These are phyloP conservation scores for Colletotrichum abscissum DNA, from an alignment of 2,329 filamentous ascomycete species.

Conservation along the genomic window DNA sequence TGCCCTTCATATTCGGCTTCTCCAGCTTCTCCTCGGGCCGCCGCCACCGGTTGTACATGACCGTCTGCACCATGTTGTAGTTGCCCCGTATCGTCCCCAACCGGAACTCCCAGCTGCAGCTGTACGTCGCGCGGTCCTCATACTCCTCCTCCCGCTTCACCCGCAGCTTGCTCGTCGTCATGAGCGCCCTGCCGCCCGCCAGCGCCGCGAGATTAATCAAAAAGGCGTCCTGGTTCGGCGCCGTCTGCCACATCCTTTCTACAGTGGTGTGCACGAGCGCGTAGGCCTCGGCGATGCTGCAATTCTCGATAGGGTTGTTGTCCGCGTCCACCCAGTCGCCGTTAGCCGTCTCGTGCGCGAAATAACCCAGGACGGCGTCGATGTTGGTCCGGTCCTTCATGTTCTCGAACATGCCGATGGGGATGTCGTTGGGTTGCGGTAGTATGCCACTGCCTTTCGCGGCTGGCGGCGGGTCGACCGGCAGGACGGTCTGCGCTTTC, in stretches of 20 bases:
- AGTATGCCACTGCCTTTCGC: not conserved
- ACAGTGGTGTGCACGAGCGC: conserved; percentile 66
- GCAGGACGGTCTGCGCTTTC: not conserved
- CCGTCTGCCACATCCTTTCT: conserved; percentile 62
- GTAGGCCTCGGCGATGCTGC: conserved; percentile 62
- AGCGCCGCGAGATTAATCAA: conserved; percentile 70
- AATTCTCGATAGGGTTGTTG: conserved; percentile 54
- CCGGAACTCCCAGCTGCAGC: conserved; percentile 65
- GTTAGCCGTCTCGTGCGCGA: conserved; percentile 61
- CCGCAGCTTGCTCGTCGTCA: conserved; percentile 53
- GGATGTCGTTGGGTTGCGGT: conserved; percentile 8
- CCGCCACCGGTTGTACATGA: conserved; percentile 56
- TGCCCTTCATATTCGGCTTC: conserved; percentile 37
- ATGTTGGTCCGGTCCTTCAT: conserved; percentile 64
- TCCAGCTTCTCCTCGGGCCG: conserved; percentile 40
- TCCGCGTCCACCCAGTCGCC: conserved; percentile 63
- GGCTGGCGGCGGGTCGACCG: not conserved
- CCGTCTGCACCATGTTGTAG: conserved; percentile 64
- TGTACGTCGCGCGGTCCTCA: conserved; percentile 57
- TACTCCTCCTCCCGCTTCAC: conserved; percentile 57
- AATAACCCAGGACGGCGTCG: conserved; percentile 66
- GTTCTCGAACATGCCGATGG: conserved; percentile 42
- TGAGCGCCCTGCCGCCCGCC: conserved; percentile 63
- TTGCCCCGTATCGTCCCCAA: conserved; percentile 64
- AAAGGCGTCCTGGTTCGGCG: conserved; percentile 64